Conservation (phyloP, 768 basidiomycete genomes). For the Phaeolepiota aurea region DNA sequence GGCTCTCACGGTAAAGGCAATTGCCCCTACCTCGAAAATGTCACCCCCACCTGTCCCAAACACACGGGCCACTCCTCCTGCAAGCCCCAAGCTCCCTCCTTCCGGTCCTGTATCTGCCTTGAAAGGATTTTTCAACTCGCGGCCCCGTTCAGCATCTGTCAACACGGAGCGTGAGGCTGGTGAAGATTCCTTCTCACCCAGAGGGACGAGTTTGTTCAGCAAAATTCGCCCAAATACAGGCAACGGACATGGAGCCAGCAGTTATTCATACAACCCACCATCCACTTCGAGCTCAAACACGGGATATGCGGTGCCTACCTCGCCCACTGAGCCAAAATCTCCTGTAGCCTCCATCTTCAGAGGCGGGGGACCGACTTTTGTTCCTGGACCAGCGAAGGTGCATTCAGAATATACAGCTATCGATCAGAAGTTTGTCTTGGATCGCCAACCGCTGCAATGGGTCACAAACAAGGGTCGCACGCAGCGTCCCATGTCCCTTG, state of each 20-base stretch:
- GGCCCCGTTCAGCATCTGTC: conserved; percentile 45
- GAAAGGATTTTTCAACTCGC: conserved; percentile 44
- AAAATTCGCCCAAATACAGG: conserved; percentile 36
- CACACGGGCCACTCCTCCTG: conserved; percentile 34
- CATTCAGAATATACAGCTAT: too few species aligned
- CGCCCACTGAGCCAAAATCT: too few species aligned
- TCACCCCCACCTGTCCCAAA: conserved; percentile 33
- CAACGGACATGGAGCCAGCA: conserved; percentile 8
- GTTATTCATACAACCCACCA: conserved; percentile 18
- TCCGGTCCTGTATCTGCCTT: conserved; percentile 44
- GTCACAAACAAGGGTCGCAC: conserved; percentile 15
- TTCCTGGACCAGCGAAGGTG: too few species aligned
- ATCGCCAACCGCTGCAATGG: conserved; percentile 16
- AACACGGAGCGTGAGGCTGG: conserved; percentile 24
- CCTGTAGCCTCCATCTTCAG: too few species aligned
- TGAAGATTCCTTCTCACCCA: conserved; percentile 51
- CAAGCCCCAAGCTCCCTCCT: conserved; percentile 27
- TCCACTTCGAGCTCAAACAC: too few species aligned
- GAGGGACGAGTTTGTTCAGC: conserved; percentile 44
- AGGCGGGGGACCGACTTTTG: too few species aligned
- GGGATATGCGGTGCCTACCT: too few species aligned
- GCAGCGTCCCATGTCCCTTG: conserved; percentile 22
- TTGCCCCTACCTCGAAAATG: conserved; percentile 37
- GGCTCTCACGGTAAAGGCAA: conserved; percentile 19
- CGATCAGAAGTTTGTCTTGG: conserved; percentile 25